phyloP scores from a whole-genome alignment of 2,329 filamentous ascomycete species.

The Herpotrichia juniperi region DNA sequence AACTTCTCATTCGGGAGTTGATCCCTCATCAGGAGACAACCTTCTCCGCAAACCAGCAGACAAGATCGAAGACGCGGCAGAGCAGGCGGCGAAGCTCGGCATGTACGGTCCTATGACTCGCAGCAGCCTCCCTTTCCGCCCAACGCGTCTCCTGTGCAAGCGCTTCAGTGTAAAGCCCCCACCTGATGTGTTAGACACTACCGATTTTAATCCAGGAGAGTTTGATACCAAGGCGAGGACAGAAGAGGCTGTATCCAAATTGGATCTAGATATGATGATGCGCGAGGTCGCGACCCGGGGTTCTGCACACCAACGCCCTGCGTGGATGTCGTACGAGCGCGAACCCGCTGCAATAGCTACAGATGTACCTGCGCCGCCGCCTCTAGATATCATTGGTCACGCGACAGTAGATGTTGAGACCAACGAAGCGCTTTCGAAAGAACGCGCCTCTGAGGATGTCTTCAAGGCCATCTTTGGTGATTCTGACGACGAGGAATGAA shows the following conservation, averaged over 20 bases:
- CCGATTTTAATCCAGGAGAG: constrained; percentile 48
- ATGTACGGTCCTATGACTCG: constrained; percentile 94
- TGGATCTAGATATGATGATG: constrained; percentile 53
- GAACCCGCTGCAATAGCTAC: constrained; percentile 2
- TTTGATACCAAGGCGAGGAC: constrained; percentile 26
- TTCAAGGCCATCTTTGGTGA: constrained; percentile 95
- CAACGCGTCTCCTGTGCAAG: constrained; percentile 87
- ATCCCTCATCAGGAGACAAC: constrained; percentile 37
- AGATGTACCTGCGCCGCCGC: constrained; percentile 3
- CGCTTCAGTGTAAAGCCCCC: constrained; percentile 88
- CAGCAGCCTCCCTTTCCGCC: constrained; percentile 73
- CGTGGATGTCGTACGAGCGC: constrained; percentile 29
- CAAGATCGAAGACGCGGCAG: constrained; percentile 76
- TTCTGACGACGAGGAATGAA: constrained; percentile 63
- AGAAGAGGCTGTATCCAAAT: constrained; percentile 59
- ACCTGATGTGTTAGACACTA: constrained; percentile 65
- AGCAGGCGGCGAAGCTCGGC: constrained; percentile 83
- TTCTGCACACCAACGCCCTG: constrained; percentile 30
- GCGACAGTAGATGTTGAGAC: constrained; percentile 69
- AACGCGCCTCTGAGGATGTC: constrained; percentile 77
- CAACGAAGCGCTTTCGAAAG: constrained; percentile 79
- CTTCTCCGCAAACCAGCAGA: constrained; percentile 55
- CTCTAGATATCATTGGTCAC: constrained; percentile 22
- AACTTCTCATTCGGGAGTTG: constrained; percentile 33
- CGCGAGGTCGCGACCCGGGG: constrained; percentile 37